Evolutionary conservation across 108 stramenopile species (phyloP).

Genomic region (Aurantiochytrium sp.): DNA sequence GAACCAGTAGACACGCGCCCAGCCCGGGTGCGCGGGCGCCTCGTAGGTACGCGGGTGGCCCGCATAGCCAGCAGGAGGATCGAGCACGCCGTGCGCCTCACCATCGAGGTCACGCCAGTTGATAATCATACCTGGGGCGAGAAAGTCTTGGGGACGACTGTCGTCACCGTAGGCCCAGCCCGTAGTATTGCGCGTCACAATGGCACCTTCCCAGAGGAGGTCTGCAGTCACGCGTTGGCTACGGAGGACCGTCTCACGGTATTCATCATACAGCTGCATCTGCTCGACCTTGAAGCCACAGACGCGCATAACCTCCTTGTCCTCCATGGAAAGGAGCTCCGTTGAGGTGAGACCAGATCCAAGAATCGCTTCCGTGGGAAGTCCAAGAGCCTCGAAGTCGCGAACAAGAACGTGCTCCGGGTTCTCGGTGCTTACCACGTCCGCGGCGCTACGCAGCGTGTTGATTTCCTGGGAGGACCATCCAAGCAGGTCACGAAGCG

Average conservation of each 20-base stretch:
- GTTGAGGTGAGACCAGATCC: neutral
- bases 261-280: neutral
- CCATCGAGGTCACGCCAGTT: neutral
- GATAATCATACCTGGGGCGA: neutral
- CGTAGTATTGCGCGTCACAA: neutral
- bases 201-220: neutral
- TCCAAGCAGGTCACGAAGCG: neutral
- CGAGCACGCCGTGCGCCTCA: neutral
- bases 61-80: neutral
- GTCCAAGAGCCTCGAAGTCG: neutral
- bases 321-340: neutral
- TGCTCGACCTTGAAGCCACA: neutral
- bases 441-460: neutral
- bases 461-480: neutral
- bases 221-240: neutral
- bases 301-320: neutral
- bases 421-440: neutral
- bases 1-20: neutral
- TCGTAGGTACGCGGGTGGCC: neutral
- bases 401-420: neutral
- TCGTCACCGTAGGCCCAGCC: neutral
- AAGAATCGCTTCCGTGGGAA: neutral
- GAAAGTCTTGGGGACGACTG: neutral
- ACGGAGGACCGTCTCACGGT: neutral
- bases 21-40: neutral